phyloP scores from a whole-genome alignment of 345 rosid species.

The Moricandia arvensis region DNA sequence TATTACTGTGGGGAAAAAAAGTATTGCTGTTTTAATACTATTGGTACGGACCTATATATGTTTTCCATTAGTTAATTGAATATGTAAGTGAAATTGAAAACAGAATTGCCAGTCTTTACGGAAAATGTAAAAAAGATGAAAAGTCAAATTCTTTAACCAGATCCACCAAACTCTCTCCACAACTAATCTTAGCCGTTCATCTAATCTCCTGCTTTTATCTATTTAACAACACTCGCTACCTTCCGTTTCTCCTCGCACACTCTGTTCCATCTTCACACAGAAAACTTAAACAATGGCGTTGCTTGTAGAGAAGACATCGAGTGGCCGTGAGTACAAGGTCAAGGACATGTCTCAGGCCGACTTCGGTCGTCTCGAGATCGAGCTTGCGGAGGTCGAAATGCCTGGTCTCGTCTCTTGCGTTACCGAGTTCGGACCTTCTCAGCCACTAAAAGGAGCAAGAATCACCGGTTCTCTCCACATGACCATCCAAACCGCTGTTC shows the following conservation, averaged over 20 bases:
- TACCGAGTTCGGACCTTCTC: constrained; percentile 74
- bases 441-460: constrained; percentile 79
- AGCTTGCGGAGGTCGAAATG: constrained; percentile 86
- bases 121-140: constrained; percentile 11
- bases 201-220: constrained; percentile 28
- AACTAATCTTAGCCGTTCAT: constrained; percentile 27
- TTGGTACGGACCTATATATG: not conserved
- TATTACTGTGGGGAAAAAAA: too few relatives aligned
- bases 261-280: not conserved
- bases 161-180: constrained; percentile 39
- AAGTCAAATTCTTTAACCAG: constrained; percentile 34
- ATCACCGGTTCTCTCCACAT: constrained; percentile 94
- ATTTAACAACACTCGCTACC: constrained; percentile 18
- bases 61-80: not conserved
- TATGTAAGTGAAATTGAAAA: constrained; percentile 9
- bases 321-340: not conserved
- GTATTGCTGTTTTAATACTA: not conserved
- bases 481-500: constrained; percentile 93
- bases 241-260: constrained; percentile 20
- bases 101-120: not conserved
- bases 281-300: constrained; percentile 46
- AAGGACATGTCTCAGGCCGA: not conserved
- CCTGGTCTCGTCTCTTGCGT: constrained; percentile 80
- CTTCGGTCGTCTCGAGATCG: constrained; percentile 42
- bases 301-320: not conserved